Conservation (phyloP, 768 basidiomycete species). For the Mycena haematopus region DNA sequence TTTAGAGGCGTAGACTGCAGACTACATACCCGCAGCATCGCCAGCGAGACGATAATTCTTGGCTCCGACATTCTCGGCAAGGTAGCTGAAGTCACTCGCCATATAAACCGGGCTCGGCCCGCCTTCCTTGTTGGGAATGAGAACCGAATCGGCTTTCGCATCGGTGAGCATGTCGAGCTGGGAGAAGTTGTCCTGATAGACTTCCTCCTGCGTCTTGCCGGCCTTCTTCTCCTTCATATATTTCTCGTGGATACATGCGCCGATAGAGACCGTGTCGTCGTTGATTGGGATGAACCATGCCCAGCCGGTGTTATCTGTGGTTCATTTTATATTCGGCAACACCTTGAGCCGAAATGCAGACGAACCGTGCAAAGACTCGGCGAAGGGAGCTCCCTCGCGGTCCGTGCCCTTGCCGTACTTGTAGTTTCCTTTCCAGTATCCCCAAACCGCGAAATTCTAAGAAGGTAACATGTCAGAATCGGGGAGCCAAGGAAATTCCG, state of each 20-base stretch:
- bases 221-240: too few species aligned
- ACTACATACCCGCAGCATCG: constrained; percentile 15
- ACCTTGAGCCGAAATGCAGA: background rate
- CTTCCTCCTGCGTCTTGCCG: too few species aligned
- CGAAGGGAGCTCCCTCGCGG: constrained; percentile 44
- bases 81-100: constrained; percentile 12
- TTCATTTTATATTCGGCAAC: background rate
- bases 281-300: constrained; percentile 5
- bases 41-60: constrained; percentile 16
- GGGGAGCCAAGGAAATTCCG: background rate
- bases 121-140: too few species aligned
- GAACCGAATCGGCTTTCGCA: too few species aligned
- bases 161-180: too few species aligned
- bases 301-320: constrained; percentile 1
- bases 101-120: constrained; percentile 1
- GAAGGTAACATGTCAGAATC: too few species aligned
- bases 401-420: constrained; percentile 41
- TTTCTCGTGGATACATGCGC: too few species aligned
- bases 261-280: background rate
- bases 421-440: constrained; percentile 42
- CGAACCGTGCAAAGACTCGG: constrained; percentile 36
- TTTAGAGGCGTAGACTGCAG: too few species aligned
- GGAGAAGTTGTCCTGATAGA: too few species aligned
- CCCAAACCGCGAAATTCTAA: constrained; percentile 44
- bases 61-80: constrained; percentile 4